A percentile compares a stretch with the other conserved stretches of the same genome.
phyloP scores from a whole-genome alignment of 441 rosid species.

The Pelargonium citronellum region DNA sequence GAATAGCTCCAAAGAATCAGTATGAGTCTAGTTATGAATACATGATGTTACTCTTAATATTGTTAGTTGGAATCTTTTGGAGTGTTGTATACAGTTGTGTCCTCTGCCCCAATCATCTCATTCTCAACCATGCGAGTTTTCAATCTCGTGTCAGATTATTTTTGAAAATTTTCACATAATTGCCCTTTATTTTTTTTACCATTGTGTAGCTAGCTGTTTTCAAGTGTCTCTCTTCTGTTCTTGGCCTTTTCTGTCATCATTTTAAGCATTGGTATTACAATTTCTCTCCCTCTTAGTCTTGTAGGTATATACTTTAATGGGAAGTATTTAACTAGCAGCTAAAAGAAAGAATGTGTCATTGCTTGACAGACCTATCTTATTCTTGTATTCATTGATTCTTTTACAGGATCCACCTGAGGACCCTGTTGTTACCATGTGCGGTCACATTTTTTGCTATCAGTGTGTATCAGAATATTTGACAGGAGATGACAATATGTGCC shows the following conservation, averaged over 20 bases:
- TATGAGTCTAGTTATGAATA: too few relatives aligned
- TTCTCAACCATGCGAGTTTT: too few relatives aligned
- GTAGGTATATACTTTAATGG: neutral
- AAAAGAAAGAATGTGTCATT: neutral
- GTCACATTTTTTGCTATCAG: conserved; percentile 85
- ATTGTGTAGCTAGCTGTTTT: too few relatives aligned
- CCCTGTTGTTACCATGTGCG: conserved; percentile 82
- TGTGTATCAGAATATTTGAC: conserved; percentile 67
- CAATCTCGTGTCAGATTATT: too few relatives aligned
- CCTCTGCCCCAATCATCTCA: neutral
- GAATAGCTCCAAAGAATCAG: too few relatives aligned
- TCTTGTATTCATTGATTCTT: conserved; percentile 21
- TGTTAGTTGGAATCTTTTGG: neutral
- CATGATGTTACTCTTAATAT: too few relatives aligned
- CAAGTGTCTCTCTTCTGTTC: neutral
- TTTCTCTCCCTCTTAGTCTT: too few relatives aligned
- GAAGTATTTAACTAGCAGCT: neutral
- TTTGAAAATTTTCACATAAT: too few relatives aligned
- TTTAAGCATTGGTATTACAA: neutral
- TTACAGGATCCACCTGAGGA: conserved; percentile 91
- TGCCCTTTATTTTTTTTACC: too few relatives aligned
- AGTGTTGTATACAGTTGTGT: neutral
- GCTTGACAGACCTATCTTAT: conserved; percentile 9
- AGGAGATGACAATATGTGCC: conserved; percentile 81
- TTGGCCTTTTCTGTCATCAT: neutral